phyloP scores from a whole-genome alignment of 2,329 filamentous ascomycete genomes.

The Monilinia vaccinii-corymbosi region DNA sequence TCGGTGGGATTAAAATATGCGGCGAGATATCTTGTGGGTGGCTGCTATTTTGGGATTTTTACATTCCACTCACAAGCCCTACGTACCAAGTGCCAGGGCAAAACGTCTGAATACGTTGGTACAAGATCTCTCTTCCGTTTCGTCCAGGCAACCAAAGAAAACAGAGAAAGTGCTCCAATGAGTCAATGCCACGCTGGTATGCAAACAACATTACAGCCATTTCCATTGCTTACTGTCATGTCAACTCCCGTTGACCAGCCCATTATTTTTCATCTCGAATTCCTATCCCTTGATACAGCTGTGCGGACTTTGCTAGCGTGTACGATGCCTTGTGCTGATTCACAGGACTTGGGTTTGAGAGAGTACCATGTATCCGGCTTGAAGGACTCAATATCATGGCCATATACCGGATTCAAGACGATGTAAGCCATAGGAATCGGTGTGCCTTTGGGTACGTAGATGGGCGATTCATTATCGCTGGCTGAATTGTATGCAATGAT shows the following conservation, averaged over 20 bases:
- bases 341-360: constrained; percentile 59
- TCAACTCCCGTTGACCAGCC: constrained; percentile 6
- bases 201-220: constrained; percentile 4
- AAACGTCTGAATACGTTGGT: not conserved
- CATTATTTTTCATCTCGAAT: not conserved
- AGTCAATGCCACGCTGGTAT: not conserved
- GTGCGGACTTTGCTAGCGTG: constrained; percentile 8
- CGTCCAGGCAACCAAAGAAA: not conserved
- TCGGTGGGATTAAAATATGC: not conserved
- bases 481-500: too few species aligned
- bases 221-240: constrained; percentile 4
- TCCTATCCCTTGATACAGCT: constrained; percentile 9
- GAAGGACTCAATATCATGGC: constrained; percentile 58
- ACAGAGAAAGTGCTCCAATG: not conserved
- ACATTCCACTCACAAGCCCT: not conserved
- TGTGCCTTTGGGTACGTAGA: constrained; percentile 10
- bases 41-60: not conserved
- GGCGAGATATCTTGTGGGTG: not conserved
- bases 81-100: not conserved
- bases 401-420: constrained; percentile 44
- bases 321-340: too few species aligned
- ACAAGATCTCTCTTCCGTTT: too few species aligned
- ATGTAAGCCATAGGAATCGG: constrained; percentile 1
- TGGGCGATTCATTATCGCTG: too few species aligned
- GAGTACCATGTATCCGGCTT: constrained; percentile 60